Base-by-base conservation (phyloP, 768 basidiomycete species). In the Trametes sanguinea region DNA sequence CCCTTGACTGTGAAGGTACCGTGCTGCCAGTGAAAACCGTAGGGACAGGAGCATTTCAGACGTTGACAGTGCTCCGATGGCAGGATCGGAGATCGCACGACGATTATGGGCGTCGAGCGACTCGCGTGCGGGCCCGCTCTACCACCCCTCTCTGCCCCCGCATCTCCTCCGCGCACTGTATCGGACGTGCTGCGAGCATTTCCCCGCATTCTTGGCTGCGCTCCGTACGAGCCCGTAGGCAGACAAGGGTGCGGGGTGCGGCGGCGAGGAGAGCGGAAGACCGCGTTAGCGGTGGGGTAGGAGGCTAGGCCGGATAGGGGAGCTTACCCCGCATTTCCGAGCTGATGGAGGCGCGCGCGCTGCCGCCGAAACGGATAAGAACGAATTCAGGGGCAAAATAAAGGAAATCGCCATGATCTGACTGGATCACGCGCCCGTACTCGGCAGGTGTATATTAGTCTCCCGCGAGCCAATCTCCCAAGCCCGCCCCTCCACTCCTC, bases 361-460 rank as follows among this genome's bases (percentile, higher is more conserved):
- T 14, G 48, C 39, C 39, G 37, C 29, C 37, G 54, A 50, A 37
- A 37, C 13, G 61, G 33, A 51, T 30, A 56, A 62, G 54, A 55
- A 50, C 53, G 54, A 55, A 55, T 45, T 57, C 62, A 63, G 62
- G 57, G 56, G 62, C 62, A 54, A 57, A 50, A 45, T 17, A 37
- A 51, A 53, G 62, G 52, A 57, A 47, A 57, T 48, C 30, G 57
- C 2, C 17, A 14, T 58, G 57, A 57, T 63, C 62, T 48, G 22
- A 54, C 53, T 44, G 53, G 56, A 54, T 59, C 62, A 63, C 62
- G 62, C 56, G 56, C 57, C 56, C 57, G 48, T 54, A 30, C 27
- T 40, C 57, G 44, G 4, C 13, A 8, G 29, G 30, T 32, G 57
- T 58, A 63, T 58, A 59, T 48, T 59, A 54, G 53, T 54, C 44